Evolutionary conservation across 1,284 basidiomycete genomes (phyloP), one percentile per base, ranked within the genome.

Genomic region (Rhodotorula mucilaginosa): DNA sequence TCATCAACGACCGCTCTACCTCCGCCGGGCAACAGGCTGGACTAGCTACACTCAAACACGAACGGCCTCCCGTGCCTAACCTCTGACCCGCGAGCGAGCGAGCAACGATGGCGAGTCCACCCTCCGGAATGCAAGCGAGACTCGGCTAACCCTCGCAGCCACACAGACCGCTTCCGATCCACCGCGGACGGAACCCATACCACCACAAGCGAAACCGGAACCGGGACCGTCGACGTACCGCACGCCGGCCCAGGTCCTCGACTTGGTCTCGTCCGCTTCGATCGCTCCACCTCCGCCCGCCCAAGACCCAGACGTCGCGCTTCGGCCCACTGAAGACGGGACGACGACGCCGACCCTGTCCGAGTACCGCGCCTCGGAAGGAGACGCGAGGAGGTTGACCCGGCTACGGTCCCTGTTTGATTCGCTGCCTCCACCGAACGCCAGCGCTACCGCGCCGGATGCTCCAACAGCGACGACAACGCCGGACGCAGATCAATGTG

Each of bases 381-480:
- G 82, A 4, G 71, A 80, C 1, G 64, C 72, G 0, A 67, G 75
- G 5, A 76, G 83, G 31, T 75, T 82, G 0, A 73, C 80, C 2
- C 81, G 81, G 64, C 76, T 83, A 2, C 78, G 79, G 54, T 69
- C 78, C 39, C 72, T 83, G 63, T 83, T 82, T 80, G 76, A 80
- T 2, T 77, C 78, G 13, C 72, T 83, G 26, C 82, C 82, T 2
- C 44, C 68, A 1, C 73, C 73, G 0, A 29, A 58, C 5, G 61
- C 65, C 23, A 39, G 60, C 23, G 34, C 31, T 8, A 16, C 26
- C 26, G 1, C 66, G 3, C 31, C 61, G 5, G 39, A 54, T 10
- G 12, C 61, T 15, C 18, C 23, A 18, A 21, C n/a, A n/a, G n/a
- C n/a, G 18, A 5, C 44, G 16, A 46, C 44, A 23, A 8, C 39